Base-by-base conservation (phyloP, 225 moss, liverwort and hornwort genomes). In the Rhytidiadelphus loreus region DNA sequence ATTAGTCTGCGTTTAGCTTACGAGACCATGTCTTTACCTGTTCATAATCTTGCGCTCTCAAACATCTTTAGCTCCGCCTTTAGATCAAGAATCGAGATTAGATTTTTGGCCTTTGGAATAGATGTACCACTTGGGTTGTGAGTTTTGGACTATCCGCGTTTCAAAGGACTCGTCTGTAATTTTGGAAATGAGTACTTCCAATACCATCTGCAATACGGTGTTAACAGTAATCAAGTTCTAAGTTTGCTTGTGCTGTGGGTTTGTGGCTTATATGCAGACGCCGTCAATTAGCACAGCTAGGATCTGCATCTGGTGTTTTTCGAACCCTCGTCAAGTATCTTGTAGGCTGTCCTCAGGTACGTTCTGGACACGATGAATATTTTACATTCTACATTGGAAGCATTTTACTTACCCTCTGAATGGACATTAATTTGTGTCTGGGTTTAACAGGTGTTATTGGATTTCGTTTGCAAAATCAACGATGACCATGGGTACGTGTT, bases 381-480 rank as follows among this genome's bases (percentile, higher is more conserved):
- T 71, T 77, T 89, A 55, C 56, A 55, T 86, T 87, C 81, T 83
- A 71, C 64, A 73, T 76, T 88, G 77, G 26, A 79, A 87, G 37
- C 62, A 81, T 86, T 48, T 22, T 48, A 85, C 58, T 58, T 46
- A 37, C 39, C 52, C 43, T 77, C 60, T 86, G 74, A 90, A 25
- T 74, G 66, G 53, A 64, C 56, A 80, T 79, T 85, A 48, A 82
- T 72, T 53, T 70, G 58, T 81, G 64, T 43, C 41, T 69, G 71
- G 72, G 44, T 74, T 56, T 50, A 82, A 80, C 95, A 97, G 97
- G 98, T 96, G 33, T 89, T 99, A 62, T 92, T 99, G 87, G 99
- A 99, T 59, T 99, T 99, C 82, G 97, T 99, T 85, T 94, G 96
- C 88, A 96, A 96, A 94, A 96, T 99, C 90, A 99, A 99, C 68